These are phyloP conservation scores for Phytomonas sp. DNA, from an alignment of 208 protist genomes.

Conservation along the genomic window DNA sequence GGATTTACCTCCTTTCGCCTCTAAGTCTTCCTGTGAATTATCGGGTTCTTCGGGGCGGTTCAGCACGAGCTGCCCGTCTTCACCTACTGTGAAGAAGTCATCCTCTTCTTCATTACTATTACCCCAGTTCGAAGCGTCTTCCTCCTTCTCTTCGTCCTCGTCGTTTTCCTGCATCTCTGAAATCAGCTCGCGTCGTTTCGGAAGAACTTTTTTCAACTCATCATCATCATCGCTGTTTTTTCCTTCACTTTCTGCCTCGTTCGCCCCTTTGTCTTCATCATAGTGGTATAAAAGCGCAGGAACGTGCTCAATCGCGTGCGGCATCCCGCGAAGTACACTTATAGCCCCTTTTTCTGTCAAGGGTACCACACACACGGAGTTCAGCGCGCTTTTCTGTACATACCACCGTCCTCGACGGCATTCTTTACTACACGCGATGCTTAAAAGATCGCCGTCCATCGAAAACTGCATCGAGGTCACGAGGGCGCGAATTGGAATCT, in stretches of 20 bases:
- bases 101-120: conserved; percentile 16
- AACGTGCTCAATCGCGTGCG: conserved; percentile 56
- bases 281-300: conserved; percentile 65
- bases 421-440: conserved; percentile 69
- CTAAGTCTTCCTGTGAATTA: not conserved
- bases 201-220: not conserved
- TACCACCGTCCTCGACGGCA: conserved; percentile 80
- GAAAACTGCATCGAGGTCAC: conserved; percentile 70
- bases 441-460: conserved; percentile 34
- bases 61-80: conserved; percentile 39
- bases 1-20: conserved; percentile 13
- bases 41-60: not conserved
- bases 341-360: conserved; percentile 28
- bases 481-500: conserved; percentile 61
- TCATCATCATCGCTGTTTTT: conserved; percentile 6
- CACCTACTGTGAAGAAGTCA: conserved; percentile 32
- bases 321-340: conserved; percentile 16
- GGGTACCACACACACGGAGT: conserved; percentile 69
- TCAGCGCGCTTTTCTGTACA: conserved; percentile 57
- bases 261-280: conserved; percentile 15
- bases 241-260: conserved; percentile 7
- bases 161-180: conserved; percentile 1
- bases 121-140: conserved; percentile 10
- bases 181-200: not conserved
- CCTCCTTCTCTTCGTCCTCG: conserved; percentile 9